Conservation (phyloP, 2,329 filamentous ascomycete species). For the Colletotrichum melonis region DNA sequence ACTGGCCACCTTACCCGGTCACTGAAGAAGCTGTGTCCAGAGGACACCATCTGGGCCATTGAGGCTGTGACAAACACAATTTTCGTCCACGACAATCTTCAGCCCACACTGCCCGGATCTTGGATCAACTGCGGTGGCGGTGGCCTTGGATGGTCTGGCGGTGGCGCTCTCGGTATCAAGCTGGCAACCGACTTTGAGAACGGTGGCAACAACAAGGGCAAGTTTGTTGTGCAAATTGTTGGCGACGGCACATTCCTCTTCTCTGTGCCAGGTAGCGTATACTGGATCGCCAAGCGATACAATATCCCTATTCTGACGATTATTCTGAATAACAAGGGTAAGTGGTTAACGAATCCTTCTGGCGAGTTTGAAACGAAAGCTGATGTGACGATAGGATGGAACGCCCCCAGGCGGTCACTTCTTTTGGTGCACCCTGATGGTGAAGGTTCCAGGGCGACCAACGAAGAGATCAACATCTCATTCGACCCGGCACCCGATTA, state of each 20-base stretch:
- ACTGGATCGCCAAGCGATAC: constrained; percentile 67
- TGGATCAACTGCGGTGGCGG: constrained; percentile 88
- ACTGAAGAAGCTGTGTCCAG: constrained; percentile 47
- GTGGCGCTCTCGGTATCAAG: constrained; percentile 80
- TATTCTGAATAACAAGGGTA: constrained; percentile 67
- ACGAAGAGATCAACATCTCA: constrained; percentile 60
- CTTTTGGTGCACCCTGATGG: constrained; percentile 57
- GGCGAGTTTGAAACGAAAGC: neutral
- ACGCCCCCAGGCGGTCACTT: constrained; percentile 55
- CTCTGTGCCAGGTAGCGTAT: constrained; percentile 63
- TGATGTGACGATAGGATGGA: constrained; percentile 49
- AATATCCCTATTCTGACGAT: constrained; percentile 65
- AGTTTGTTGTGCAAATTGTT: constrained; percentile 66
- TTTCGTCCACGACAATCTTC: constrained; percentile 77
- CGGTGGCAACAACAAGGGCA: constrained; percentile 51
- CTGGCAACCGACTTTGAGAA: constrained; percentile 65
- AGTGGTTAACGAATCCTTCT: constrained; percentile 34
- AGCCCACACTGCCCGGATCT: constrained; percentile 73
- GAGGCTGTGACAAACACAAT: constrained; percentile 81
- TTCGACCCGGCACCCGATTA: constrained; percentile 58
- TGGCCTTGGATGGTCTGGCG: constrained; percentile 84
- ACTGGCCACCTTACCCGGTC: constrained; percentile 52
- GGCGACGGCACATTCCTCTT: constrained; percentile 70
- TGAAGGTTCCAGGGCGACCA: constrained; percentile 51
- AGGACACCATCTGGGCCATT: constrained; percentile 77